These are phyloP conservation scores for Phytophthora pistaciae DNA, from an alignment of 352 stramenopile species.

Conservation along the genomic window DNA sequence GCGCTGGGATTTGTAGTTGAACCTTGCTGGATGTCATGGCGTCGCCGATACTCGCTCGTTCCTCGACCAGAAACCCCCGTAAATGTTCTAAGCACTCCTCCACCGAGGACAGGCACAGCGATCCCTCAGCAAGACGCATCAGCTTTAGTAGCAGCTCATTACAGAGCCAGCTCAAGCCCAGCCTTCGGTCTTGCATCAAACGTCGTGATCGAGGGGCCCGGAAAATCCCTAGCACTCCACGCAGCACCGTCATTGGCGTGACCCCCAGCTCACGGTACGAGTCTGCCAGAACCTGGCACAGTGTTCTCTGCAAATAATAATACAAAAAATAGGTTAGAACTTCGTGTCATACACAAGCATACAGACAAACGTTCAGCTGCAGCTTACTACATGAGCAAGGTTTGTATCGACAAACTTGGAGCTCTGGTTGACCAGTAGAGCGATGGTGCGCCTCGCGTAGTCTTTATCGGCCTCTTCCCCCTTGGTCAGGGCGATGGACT, in stretches of 20 bases:
- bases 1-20: slow-evolving; percentile 9
- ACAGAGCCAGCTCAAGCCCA: slow-evolving; percentile 36
- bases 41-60: slow-evolving; percentile 19
- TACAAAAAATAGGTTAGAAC: neutral
- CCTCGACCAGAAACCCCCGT: slow-evolving; percentile 25
- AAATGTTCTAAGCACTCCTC: slow-evolving; percentile 44
- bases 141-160: slow-evolving; percentile 35
- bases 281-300: slow-evolving; percentile 34
- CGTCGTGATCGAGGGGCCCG: slow-evolving; percentile 35
- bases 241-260: slow-evolving; percentile 28
- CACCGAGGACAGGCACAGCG: slow-evolving; percentile 13
- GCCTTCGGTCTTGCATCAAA: slow-evolving; percentile 28
- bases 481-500: slow-evolving; percentile 27
- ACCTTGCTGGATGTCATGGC: slow-evolving; percentile 6
- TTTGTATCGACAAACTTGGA: slow-evolving; percentile 30
- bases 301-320: slow-evolving; percentile 18
- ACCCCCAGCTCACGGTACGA: slow-evolving; percentile 28
- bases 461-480: slow-evolving; percentile 35
- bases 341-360: neutral
- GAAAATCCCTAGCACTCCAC: slow-evolving; percentile 38
- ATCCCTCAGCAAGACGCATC: neutral
- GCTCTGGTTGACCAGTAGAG: slow-evolving; percentile 42
- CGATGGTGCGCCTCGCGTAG: slow-evolving; percentile 48
- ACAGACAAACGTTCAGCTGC: neutral
- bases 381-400: slow-evolving; percentile 39